These are phyloP conservation scores for Globisporangium rhizosaccharum DNA, from an alignment of 352 stramenopile genomes.

Conservation along the genomic window DNA sequence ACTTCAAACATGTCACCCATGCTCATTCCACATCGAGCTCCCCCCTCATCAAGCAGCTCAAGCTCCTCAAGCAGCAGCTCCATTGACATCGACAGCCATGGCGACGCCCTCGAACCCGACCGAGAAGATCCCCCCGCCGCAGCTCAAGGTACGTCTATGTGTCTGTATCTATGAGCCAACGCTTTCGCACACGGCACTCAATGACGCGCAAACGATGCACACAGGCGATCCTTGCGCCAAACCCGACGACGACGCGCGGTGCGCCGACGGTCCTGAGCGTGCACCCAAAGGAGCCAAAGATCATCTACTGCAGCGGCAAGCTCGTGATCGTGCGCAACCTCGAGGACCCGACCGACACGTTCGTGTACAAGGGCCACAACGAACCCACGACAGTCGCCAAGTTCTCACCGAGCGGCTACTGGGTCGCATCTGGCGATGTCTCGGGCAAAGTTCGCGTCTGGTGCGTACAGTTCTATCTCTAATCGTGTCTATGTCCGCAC, in stretches of 20 bases:
- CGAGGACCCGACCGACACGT: slow-evolving; percentile 77
- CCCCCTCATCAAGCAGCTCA: neutral
- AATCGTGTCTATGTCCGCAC: neutral
- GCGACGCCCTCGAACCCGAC: slow-evolving; percentile 51
- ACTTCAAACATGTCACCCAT: neutral
- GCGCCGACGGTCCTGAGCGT: slow-evolving; percentile 61
- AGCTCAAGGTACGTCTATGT: slow-evolving; percentile 27
- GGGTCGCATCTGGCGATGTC: slow-evolving; percentile 89
- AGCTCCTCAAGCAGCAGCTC: neutral
- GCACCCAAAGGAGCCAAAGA: slow-evolving; percentile 83
- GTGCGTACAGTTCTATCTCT: slow-evolving; percentile 22
- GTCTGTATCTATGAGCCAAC: neutral
- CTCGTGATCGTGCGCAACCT: slow-evolving; percentile 88
- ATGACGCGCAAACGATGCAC: neutral
- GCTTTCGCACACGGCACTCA: neutral
- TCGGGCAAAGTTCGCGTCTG: slow-evolving; percentile 93
- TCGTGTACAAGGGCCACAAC: slow-evolving; percentile 96
- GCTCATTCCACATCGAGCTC: slow-evolving; percentile 5
- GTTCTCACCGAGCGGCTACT: slow-evolving; percentile 94
- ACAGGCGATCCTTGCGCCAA: slow-evolving; percentile 57
- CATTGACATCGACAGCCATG: slow-evolving; percentile 20
- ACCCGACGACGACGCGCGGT: slow-evolving; percentile 67
- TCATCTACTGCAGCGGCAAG: slow-evolving; percentile 92
- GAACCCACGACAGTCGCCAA: slow-evolving; percentile 88
- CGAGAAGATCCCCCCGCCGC: slow-evolving; percentile 51